A percentile compares a stretch with the other conserved stretches of the same genome.
Evolutionary conservation across 768 basidiomycete genomes (phyloP).

Genomic region (Strobilomyces dryophilus): DNA sequence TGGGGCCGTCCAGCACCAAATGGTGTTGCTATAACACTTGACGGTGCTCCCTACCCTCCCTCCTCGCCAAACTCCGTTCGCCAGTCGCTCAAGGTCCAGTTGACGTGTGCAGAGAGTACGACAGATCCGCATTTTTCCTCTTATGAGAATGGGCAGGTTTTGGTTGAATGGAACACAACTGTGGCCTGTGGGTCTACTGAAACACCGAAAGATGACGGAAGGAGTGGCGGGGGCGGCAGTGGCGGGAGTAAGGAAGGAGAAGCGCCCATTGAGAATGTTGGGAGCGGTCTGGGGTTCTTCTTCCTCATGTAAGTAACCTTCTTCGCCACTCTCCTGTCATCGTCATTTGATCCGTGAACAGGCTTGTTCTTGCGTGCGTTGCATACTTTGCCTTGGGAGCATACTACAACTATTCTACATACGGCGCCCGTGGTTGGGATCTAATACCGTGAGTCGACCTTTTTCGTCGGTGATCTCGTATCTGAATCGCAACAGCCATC

Average conservation of each 20-base stretch:
- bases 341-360: constrained; percentile 34
- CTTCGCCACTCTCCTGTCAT: constrained; percentile 1
- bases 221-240: constrained; percentile 12
- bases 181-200: constrained; percentile 49
- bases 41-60: constrained; percentile 60
- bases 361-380: constrained; percentile 51
- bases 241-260: constrained; percentile 17
- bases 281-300: constrained; percentile 85
- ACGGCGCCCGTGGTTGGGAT: constrained; percentile 79
- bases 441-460: constrained; percentile 70
- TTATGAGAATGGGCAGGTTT: constrained; percentile 53
- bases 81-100: constrained; percentile 58
- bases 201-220: constrained; percentile 26
- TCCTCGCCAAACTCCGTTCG: constrained; percentile 38
- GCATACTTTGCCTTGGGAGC: constrained; percentile 76
- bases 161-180: constrained; percentile 59
- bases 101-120: constrained; percentile 49
- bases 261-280: constrained; percentile 41
- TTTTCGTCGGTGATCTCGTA: constrained; percentile 1
- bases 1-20: constrained; percentile 41
- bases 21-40: constrained; percentile 52
- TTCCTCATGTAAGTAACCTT: constrained; percentile 68
- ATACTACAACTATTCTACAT: constrained; percentile 85
- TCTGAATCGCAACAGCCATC: constrained; percentile 49
- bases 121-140: constrained; percentile 50